Evolutionary conservation across 345 rosid genomes (phyloP).

Genomic region (Sisymbrium altissimum): DNA sequence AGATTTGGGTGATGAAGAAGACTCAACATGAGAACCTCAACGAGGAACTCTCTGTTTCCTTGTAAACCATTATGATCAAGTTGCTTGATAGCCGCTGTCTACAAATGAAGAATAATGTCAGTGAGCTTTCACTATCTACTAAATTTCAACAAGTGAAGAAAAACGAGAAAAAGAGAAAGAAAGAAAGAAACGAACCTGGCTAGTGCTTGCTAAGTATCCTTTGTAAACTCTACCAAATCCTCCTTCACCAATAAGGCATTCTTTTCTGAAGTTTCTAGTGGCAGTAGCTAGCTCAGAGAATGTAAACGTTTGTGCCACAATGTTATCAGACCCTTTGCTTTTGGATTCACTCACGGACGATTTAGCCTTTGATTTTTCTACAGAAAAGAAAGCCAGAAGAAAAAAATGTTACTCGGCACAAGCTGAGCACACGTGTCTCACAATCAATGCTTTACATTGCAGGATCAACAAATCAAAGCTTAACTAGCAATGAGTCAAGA

Average conservation of each 20-base stretch:
- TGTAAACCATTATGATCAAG: constrained; percentile 88
- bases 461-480: background rate
- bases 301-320: constrained; percentile 67
- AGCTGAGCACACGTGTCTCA: background rate
- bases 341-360: constrained; percentile 38
- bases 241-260: constrained; percentile 84
- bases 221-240: constrained; percentile 88
- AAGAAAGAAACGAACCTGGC: constrained; percentile 49
- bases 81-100: constrained; percentile 92
- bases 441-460: background rate
- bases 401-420: background rate
- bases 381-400: constrained; percentile 13
- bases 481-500: background rate
- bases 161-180: background rate
- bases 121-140: background rate
- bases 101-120: background rate
- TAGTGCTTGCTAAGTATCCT: constrained; percentile 57
- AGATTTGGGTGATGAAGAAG: constrained; percentile 88
- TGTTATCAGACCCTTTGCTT: constrained; percentile 48
- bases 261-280: constrained; percentile 73
- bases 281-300: constrained; percentile 77
- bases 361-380: constrained; percentile 45
- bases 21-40: constrained; percentile 85
- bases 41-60: constrained; percentile 87
- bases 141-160: background rate